A percentile compares a stretch with the other conserved stretches of the same genome.
Conservation (phyloP, 2,329 filamentous ascomycete species). For the Pyrenophora seminiperda region DNA sequence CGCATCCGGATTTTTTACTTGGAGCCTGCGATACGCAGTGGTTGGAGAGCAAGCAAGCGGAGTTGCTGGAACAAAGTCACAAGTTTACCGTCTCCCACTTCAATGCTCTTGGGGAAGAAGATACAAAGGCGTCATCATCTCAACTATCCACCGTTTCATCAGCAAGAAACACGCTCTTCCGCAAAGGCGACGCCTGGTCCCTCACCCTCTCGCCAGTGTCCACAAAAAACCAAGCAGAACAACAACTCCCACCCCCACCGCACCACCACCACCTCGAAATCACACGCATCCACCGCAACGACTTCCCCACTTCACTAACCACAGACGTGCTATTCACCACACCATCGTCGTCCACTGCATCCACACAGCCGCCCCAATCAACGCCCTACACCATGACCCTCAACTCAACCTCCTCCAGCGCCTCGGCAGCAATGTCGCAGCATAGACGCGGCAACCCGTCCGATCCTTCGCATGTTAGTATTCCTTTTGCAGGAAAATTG, state of each 20-base stretch:
- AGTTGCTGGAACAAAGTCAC: conserved; percentile 44
- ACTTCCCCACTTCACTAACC: conserved; percentile 62
- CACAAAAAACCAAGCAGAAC: conserved; percentile 3
- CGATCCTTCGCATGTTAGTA: conserved; percentile 58
- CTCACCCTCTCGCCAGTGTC: conserved; percentile 52
- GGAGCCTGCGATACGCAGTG: conserved; percentile 62
- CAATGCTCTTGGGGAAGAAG: background rate
- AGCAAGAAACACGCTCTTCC: conserved; percentile 54
- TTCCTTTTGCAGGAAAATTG: conserved; percentile 64
- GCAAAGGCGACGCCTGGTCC: conserved; percentile 65
- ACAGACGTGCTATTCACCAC: conserved; percentile 61
- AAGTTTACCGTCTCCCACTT: conserved; percentile 1
- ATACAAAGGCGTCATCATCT: conserved; percentile 2
- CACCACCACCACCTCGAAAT: conserved; percentile 64
- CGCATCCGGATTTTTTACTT: conserved; percentile 55
- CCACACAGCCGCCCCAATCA: conserved; percentile 42
- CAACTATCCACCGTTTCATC: conserved; percentile 6
- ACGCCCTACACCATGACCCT: conserved; percentile 55
- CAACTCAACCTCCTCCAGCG: conserved; percentile 51
- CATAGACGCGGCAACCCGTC: conserved; percentile 58
- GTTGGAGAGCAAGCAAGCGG: conserved; percentile 58
- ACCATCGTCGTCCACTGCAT: conserved; percentile 55
- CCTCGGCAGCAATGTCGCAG: conserved; percentile 46
- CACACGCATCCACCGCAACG: conserved; percentile 61
- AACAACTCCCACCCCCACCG: conserved; percentile 19